phyloP scores from a whole-genome alignment of 169 alveolate species.

The Eimeria necatrix region DNA sequence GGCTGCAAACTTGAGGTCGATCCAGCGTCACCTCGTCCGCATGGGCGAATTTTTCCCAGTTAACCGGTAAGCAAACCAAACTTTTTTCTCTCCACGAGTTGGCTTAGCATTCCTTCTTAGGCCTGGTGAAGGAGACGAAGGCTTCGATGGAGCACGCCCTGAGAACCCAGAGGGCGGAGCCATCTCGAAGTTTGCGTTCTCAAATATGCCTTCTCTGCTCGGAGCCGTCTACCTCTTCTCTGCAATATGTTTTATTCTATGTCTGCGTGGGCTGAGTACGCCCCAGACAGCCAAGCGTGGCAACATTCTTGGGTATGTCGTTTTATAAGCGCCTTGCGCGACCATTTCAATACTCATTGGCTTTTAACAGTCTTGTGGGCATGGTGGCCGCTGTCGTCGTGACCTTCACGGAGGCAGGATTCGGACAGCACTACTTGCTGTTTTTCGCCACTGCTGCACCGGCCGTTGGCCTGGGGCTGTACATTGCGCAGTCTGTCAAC shows the following conservation, averaged over 20 bases:
- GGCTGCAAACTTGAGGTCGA: constrained; percentile 71
- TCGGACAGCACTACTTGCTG: constrained; percentile 81
- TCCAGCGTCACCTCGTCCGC: constrained; percentile 74
- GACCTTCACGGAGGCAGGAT: constrained; percentile 83
- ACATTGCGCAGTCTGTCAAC: constrained; percentile 74
- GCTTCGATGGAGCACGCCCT: constrained; percentile 42
- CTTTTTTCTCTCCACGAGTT: background rate
- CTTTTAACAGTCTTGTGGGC: constrained; percentile 81
- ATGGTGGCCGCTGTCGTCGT: constrained; percentile 84
- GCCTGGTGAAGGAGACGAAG: constrained; percentile 80
- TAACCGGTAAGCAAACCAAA: constrained; percentile 53
- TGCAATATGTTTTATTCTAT: constrained; percentile 84
- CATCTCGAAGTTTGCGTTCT: constrained; percentile 46
- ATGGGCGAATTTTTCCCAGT: constrained; percentile 79
- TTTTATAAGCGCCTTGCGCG: background rate
- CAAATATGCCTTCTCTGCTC: constrained; percentile 78
- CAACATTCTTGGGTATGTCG: constrained; percentile 83
- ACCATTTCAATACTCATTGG: too few species aligned
- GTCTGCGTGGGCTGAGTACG: constrained; percentile 84
- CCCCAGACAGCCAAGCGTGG: constrained; percentile 86
- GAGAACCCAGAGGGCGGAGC: constrained; percentile 73
- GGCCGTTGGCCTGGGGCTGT: constrained; percentile 81
- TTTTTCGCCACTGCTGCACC: constrained; percentile 78
- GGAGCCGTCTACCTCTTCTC: constrained; percentile 82
- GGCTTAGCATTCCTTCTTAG: constrained; percentile 6